Evolutionary conservation across 2,329 filamentous ascomycete genomes (phyloP), one percentile per base, ranked within the genome.

Genomic region (Cercospora sp.): DNA sequence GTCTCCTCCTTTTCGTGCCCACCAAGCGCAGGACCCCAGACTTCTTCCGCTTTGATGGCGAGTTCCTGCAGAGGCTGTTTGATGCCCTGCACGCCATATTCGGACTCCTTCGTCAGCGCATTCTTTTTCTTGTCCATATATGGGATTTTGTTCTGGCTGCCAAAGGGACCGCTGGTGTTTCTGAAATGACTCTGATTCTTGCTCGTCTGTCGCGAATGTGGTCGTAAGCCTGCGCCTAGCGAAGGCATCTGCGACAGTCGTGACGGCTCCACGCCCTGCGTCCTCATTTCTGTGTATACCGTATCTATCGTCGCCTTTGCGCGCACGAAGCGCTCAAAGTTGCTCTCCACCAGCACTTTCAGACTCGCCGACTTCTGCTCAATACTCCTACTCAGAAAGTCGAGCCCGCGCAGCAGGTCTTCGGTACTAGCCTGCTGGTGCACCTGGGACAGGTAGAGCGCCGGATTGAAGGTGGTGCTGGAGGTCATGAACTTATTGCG

Each of bases 261-360:
- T 2, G 67, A 61, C 16, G 67, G 63, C 65, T 86, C 80, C 51
- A 81, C 80, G 84, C 94, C 85, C 88, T 97, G 86, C 36, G 86
- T 86, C 30, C 86, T 84, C 95, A 99, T 99, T 80, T 99, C 95
- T 70, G 90, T 96, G 81, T 99, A 99, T 63, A 99, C 95, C 81
- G 97, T 97, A 82, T 99, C 95, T 75, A 99, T 98, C 7, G 94
- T 98, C 18, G 94, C 92, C 80, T 99, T 99, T 53, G 95, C 95
- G 71, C 93, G 91, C 65, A 99, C 95, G 82, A 99, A 99, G 72
- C 94, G 91, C 80, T 99, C 96, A 78, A 99, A 99, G 79, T 99
- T 99, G 71, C 92, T 94, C 80, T 99, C 95, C 26, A 99, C 95
- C 18, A 99, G 86, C 10, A 97, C 91, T 78, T 99, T 99, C 69